Conservation (phyloP, 2,329 filamentous ascomycete species). For the Phialocephala subalpina region DNA sequence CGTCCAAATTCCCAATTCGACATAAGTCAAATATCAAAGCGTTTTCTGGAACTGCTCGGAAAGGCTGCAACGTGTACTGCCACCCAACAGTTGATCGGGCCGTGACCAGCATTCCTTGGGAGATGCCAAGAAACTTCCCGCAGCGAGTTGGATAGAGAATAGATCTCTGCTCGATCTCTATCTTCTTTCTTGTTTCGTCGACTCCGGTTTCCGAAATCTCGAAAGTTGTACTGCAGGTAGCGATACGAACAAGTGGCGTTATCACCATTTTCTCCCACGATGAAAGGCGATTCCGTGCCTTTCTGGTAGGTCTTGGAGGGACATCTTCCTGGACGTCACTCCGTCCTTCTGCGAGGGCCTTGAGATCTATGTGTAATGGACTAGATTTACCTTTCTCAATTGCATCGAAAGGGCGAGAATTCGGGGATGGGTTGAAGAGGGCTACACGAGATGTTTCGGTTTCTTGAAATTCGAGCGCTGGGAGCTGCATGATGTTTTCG, state of each 20-base stretch:
- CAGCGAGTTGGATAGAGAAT: neutral
- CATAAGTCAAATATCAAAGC: conserved; percentile 29
- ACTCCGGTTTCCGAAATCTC: neutral
- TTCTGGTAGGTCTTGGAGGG: neutral
- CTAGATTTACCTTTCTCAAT: neutral
- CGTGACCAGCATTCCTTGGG: conserved; percentile 4
- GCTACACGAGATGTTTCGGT: neutral
- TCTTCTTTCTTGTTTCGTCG: neutral
- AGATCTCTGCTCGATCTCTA: conserved; percentile 1
- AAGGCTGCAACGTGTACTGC: conserved; percentile 21
- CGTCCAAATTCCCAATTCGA: conserved; percentile 16
- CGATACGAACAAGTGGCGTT: neutral
- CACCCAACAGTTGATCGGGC: conserved; percentile 8
- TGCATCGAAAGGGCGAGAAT: neutral
- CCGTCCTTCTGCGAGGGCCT: neutral
- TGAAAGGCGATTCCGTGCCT: neutral
- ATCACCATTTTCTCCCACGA: neutral
- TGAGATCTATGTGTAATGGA: neutral
- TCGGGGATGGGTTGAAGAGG: neutral
- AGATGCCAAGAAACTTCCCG: conserved; percentile 7
- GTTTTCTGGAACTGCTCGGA: conserved; percentile 14
- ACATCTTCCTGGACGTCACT: neutral
- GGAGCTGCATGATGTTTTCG: neutral
- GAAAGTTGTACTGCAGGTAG: neutral
- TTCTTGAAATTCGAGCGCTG: neutral